phyloP scores from a whole-genome alignment of 129 eudicot species.

The Artemisia argyi region DNA sequence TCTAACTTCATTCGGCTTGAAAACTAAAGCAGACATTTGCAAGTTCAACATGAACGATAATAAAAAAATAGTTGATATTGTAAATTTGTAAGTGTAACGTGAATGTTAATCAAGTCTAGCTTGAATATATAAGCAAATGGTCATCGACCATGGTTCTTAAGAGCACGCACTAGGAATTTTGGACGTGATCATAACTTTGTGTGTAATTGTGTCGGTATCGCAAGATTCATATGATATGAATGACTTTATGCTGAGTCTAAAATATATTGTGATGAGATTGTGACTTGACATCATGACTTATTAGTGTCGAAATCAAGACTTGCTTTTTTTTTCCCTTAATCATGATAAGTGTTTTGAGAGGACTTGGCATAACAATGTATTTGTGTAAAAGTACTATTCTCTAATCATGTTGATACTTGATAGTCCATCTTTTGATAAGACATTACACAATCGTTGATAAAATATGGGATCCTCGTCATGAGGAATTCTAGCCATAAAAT shows the following conservation, averaged over 20 bases:
- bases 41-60: no score
- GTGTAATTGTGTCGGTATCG: constrained; percentile 6
- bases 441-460: no score
- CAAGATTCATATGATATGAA: background rate
- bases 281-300: constrained; percentile 6
- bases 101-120: no score
- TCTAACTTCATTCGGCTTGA: no score
- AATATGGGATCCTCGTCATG: no score
- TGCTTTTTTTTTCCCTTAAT: background rate
- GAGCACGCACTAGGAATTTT: background rate
- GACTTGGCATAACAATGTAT: background rate
- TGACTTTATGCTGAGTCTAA: background rate
- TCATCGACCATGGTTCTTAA: background rate
- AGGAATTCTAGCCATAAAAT: no score
- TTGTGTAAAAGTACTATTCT: background rate
- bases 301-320: constrained; percentile 19
- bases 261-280: constrained; percentile 17
- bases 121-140: background rate
- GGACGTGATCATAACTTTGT: no score
- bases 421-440: no score
- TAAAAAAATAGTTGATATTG: no score
- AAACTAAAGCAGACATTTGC: no score
- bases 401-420: background rate
- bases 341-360: background rate
- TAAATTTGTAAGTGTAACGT: no score